Evolutionary conservation across 371 early-diverging fungal genomes (phyloP).

Genomic region (Conidiobolus incongruus): DNA sequence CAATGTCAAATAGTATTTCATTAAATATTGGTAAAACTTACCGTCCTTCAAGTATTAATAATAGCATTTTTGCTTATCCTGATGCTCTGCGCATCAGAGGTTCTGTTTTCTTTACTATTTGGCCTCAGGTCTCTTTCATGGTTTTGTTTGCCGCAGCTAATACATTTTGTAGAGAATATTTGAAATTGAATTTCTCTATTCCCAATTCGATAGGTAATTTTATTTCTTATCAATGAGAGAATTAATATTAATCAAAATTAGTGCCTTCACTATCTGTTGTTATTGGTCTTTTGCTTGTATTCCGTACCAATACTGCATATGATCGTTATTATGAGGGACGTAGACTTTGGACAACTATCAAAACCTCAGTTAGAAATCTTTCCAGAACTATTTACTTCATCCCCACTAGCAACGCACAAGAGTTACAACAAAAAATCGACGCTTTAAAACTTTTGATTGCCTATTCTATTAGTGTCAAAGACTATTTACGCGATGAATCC

Average conservation of each 20-base stretch:
- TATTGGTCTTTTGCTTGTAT: slow-evolving; percentile 40
- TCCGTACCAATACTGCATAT: slow-evolving; percentile 59
- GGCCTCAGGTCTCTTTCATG: slow-evolving; percentile 5
- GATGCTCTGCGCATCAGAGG: slow-evolving; percentile 4
- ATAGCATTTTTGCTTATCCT: background rate
- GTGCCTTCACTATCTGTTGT: slow-evolving; percentile 10
- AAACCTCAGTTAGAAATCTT: slow-evolving; percentile 28
- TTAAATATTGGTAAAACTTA: too few relatives aligned
- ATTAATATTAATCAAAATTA: background rate
- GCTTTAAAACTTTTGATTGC: slow-evolving; percentile 50
- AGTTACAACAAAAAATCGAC: slow-evolving; percentile 32
- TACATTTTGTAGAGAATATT: background rate
- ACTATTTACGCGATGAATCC: slow-evolving; percentile 40
- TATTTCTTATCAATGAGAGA: too few relatives aligned
- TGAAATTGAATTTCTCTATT: background rate
- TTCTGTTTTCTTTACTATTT: slow-evolving; percentile 4
- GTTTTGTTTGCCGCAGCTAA: background rate
- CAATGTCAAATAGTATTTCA: too few relatives aligned
- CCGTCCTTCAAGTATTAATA: background rate
- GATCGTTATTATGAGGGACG: slow-evolving; percentile 25
- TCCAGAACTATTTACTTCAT: slow-evolving; percentile 35
- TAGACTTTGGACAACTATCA: slow-evolving; percentile 3
- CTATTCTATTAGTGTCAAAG: slow-evolving; percentile 37
- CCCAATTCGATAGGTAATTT: slow-evolving; percentile 3
- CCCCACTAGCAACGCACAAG: slow-evolving; percentile 20